A percentile compares a stretch with the other conserved stretches of the same genome.
phyloP scores from a whole-genome alignment of 2,329 filamentous ascomycete genomes.

The Trichoderma cornu-damae region DNA sequence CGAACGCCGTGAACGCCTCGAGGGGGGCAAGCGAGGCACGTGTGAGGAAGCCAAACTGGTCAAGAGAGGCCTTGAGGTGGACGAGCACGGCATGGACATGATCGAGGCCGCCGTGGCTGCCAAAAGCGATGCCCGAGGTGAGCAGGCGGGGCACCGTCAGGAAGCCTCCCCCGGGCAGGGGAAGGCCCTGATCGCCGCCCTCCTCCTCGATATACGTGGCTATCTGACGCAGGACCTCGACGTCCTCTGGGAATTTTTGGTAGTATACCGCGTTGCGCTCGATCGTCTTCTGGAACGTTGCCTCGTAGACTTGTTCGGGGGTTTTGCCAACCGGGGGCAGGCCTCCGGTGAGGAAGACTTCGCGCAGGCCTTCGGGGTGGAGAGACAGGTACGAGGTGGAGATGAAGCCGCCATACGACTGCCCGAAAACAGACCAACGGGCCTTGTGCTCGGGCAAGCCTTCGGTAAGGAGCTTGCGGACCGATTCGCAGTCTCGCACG shows the following conservation, averaged over 20 bases:
- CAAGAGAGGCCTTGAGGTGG: conserved; percentile 65
- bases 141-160: conserved; percentile 71
- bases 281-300: conserved; percentile 63
- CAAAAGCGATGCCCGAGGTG: conserved; percentile 72
- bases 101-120: conserved; percentile 72
- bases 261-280: conserved; percentile 77
- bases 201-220: conserved; percentile 58
- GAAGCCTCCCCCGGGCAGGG: conserved; percentile 64
- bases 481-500: conserved; percentile 81
- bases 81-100: conserved; percentile 68
- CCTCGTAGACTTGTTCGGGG: conserved; percentile 69
- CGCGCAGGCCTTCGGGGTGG: conserved; percentile 69
- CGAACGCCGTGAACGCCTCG: conserved; percentile 64
- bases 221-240: conserved; percentile 61
- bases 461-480: conserved; percentile 67
- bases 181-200: conserved; percentile 42
- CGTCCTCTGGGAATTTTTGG: conserved; percentile 76
- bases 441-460: conserved; percentile 64
- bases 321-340: conserved; percentile 68
- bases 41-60: conserved; percentile 70
- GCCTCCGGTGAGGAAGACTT: conserved; percentile 81
- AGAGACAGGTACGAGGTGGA: conserved; percentile 77
- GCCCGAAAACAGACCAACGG: conserved; percentile 82
- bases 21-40: conserved; percentile 63
- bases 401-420: conserved; percentile 90